A percentile compares a stretch with the other conserved stretches of the same genome.
Conservation (phyloP, 768 basidiomycete species). For the Melanogaster broomeanus region DNA sequence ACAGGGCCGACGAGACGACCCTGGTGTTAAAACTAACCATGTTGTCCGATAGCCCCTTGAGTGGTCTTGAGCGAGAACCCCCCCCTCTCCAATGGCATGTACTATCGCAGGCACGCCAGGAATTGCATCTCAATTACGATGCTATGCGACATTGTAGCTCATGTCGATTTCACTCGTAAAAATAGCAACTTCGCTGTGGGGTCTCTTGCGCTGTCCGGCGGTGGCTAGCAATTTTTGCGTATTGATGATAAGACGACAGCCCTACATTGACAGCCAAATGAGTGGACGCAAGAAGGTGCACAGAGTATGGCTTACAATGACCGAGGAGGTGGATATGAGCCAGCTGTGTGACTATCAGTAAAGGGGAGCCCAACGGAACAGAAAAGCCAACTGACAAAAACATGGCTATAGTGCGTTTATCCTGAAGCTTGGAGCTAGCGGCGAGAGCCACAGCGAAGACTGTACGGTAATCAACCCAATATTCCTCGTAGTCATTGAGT, state of each 20-base stretch:
- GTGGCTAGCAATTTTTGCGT: conserved; percentile 19
- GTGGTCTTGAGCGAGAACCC: no score
- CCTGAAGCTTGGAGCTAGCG: not conserved
- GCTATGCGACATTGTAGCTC: no score
- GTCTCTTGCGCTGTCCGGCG: not conserved
- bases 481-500: not conserved
- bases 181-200: not conserved
- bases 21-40: no score
- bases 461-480: not conserved
- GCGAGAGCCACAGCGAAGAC: not conserved
- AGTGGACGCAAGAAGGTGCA: not conserved
- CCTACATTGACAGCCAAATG: conserved; percentile 10
- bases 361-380: not conserved
- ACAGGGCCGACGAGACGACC: no score
- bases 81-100: no score
- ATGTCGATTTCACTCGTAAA: conserved; percentile 3
- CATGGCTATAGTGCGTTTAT: not conserved
- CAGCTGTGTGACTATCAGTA: conserved; percentile 13
- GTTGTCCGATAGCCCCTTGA: no score
- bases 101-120: no score
- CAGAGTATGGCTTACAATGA: conserved; percentile 13
- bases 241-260: conserved; percentile 25
- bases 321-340: conserved; percentile 12
- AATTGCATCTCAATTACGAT: no score
- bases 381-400: conserved; percentile 3